Evolutionary conservation across 192 early-diverging fungal genomes (phyloP), one percentile per base, ranked within the genome.

Genomic region (Coemansia biformis): DNA sequence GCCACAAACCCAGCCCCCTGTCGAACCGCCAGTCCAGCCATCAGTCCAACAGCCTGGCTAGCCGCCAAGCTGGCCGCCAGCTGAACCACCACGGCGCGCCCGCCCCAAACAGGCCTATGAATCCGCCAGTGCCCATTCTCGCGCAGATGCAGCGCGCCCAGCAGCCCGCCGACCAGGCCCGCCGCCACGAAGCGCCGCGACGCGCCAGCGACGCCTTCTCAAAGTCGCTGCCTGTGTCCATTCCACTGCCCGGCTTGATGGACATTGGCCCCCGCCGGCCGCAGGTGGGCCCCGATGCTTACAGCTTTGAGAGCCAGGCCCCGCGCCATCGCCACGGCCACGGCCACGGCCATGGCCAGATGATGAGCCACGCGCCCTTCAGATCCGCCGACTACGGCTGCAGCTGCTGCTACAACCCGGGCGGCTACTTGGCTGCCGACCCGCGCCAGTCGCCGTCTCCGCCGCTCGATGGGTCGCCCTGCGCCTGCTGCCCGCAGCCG

Each of bases 401-500:
- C 23, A 31, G 21, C 46, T 37, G 33, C 38, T 34, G 47, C 36
- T 24, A 19, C 47, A 48, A 17, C 32, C 39, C 29, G 22, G 40
- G 23, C 15, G 28, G 16, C 23, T 37, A 36, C 15, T 19, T 17
- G 24, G 16, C 26, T 16, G 31, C 39, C 24, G 18, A 21, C 9
- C 41, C 33, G 9, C 23, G 23, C 21, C 10, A 16, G 23, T 36
- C 40, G 19, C 41, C 33, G 1, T 43, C 51, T 13, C 51, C 51
- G 22, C 41, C 51, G 32, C 30, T 44, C 30, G 19, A 23, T 5
- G 41, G 22, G 15, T 13, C 34, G 32, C n/a, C 41, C 18, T 53
- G 51, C 32, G 31, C 33, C 28, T 53, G 51, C 41, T 53, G 51
- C 40, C 51, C 40, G 41, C 51, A 43, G 41, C 21, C 51, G n/a